Percentiles rank a stretch among this genome's conserved stretches.
These are phyloP conservation scores for Inga oerstediana DNA, from an alignment of 306 rosid genomes.

Conservation along the genomic window DNA sequence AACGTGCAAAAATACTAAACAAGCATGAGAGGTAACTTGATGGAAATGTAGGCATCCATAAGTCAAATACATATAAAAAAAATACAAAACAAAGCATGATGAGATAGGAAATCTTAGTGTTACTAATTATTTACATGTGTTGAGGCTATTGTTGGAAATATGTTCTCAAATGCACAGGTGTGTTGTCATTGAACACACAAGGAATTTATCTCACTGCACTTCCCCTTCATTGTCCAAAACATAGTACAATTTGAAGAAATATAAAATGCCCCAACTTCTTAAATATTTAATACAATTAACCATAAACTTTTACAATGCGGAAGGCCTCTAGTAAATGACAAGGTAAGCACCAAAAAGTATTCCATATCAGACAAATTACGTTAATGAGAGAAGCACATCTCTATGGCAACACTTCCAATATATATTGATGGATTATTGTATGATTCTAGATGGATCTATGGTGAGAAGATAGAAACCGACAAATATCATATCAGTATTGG, in stretches of 20 bases:
- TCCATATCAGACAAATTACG: background rate
- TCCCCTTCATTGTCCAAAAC: background rate
- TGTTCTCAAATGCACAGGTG: background rate
- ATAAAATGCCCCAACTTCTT: background rate
- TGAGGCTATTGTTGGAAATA: background rate
- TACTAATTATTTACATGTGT: background rate
- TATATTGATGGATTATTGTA: background rate
- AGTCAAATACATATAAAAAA: background rate
- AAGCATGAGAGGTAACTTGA: background rate
- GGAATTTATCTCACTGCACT: background rate
- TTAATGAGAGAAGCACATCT: background rate
- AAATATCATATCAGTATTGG: background rate
- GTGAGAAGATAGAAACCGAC: background rate
- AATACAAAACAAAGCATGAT: background rate
- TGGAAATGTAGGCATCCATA: background rate
- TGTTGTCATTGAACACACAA: background rate
- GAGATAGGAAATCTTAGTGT: background rate
- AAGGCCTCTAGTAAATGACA: background rate
- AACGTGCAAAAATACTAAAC: conserved; percentile 26
- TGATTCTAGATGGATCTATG: background rate
- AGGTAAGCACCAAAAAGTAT: background rate
- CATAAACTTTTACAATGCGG: background rate
- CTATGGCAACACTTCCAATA: background rate
- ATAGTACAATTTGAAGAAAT: background rate
- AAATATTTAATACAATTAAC: background rate